These are phyloP conservation scores for Leptodermis oblonga DNA, from an alignment of 257 asterid genomes.

Conservation along the genomic window DNA sequence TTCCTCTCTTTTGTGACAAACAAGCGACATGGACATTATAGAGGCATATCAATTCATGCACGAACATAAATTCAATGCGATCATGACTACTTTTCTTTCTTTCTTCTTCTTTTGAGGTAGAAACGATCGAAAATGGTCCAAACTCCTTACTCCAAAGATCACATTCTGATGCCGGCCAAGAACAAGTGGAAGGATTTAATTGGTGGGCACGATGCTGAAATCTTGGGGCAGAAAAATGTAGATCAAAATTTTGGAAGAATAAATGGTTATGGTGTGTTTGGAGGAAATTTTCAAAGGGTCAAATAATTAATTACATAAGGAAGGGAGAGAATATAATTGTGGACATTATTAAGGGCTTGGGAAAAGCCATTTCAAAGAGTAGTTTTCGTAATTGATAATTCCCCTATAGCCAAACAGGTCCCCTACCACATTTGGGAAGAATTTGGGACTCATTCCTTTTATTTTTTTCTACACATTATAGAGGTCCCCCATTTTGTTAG, in stretches of 20 bases:
- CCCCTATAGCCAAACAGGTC: conserved; percentile 20
- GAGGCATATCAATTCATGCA: not conserved
- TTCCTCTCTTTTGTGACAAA: not conserved
- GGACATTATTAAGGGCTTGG: not conserved
- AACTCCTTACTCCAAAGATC: not conserved
- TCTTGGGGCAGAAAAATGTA: conserved; percentile 2
- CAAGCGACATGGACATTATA: not conserved
- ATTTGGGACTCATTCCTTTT: conserved; percentile 4
- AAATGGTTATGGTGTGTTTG: conserved; percentile 9
- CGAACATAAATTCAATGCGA: too few species aligned
- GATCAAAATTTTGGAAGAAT: conserved; percentile 7
- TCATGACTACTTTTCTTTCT: too few species aligned
- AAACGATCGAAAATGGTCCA: conserved; percentile 13
- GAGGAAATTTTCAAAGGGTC: conserved; percentile 3
- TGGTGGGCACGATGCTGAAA: conserved; percentile 25
- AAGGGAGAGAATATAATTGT: not conserved
- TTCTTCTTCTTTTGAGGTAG: not conserved
- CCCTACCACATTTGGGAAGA: conserved; percentile 1
- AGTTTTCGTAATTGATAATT: not conserved
- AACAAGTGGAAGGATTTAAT: conserved; percentile 10
- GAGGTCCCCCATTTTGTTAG: conserved; percentile 7
- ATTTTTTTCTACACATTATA: not conserved
- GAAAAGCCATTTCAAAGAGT: not conserved
- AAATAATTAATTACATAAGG: not conserved
- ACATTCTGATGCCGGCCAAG: conserved; percentile 6